These are phyloP conservation scores for Zygosaccharomyces kombuchaensis DNA, from an alignment of 805 yeast species.

Conservation along the genomic window DNA sequence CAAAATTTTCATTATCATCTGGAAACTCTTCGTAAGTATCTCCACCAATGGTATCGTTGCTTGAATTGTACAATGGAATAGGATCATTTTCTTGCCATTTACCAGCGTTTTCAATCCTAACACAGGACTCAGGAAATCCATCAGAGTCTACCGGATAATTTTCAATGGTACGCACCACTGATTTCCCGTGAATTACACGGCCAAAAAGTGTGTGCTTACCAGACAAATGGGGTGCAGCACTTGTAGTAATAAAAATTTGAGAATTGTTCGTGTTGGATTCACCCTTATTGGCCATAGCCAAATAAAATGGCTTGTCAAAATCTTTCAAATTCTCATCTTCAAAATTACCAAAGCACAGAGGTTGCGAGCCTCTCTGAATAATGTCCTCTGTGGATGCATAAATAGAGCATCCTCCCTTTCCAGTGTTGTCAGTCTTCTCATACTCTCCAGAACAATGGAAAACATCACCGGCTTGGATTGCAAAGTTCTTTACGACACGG, in stretches of 20 bases:
- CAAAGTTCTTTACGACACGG: constrained; percentile 62
- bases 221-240: constrained; percentile 65
- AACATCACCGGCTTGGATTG: constrained; percentile 66
- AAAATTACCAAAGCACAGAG: constrained; percentile 39
- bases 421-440: constrained; percentile 31
- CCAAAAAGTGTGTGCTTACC: constrained; percentile 82
- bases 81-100: constrained; percentile 50
- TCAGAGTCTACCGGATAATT: constrained; percentile 43
- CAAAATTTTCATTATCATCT: constrained; percentile 61
- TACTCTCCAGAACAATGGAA: constrained; percentile 36
- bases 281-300: constrained; percentile 65
- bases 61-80: constrained; percentile 59
- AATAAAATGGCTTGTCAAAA: constrained; percentile 42
- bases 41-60: constrained; percentile 57
- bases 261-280: constrained; percentile 47
- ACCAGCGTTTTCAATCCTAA: constrained; percentile 57
- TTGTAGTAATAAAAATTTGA: constrained; percentile 69
- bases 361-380: constrained; percentile 14
- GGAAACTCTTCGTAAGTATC: constrained; percentile 76
- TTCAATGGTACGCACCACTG: constrained; percentile 65
- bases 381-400: constrained; percentile 30
- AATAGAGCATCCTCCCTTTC: constrained; percentile 46
- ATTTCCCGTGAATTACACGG: constrained; percentile 59
- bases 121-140: constrained; percentile 40
- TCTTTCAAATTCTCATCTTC: constrained; percentile 54